phyloP scores from a whole-genome alignment of 352 stramenopile species.

The Globisporangium acanthophoron region DNA sequence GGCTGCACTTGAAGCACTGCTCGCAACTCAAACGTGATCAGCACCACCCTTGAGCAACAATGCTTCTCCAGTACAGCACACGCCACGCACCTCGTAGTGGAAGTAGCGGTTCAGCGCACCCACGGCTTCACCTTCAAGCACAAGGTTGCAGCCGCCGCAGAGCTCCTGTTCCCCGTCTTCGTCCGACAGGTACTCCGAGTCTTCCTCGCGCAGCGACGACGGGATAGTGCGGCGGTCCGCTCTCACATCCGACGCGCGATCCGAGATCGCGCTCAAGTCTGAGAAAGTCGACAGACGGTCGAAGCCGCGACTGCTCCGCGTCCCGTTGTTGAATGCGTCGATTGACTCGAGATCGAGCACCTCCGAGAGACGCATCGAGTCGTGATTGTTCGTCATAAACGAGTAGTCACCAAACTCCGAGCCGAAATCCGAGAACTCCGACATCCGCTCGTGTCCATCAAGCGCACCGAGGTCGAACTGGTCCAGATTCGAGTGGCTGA shows the following conservation, averaged over 20 bases:
- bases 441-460: slow-evolving; percentile 45
- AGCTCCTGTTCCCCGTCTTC: slow-evolving; percentile 69
- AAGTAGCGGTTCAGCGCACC: slow-evolving; percentile 80
- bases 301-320: slow-evolving; percentile 14
- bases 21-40: neutral
- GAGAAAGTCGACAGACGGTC: slow-evolving; percentile 43
- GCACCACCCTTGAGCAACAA: neutral
- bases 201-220: slow-evolving; percentile 19
- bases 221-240: slow-evolving; percentile 4
- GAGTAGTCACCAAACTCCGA: slow-evolving; percentile 53
- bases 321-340: slow-evolving; percentile 29
- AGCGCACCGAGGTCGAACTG: slow-evolving; percentile 67
- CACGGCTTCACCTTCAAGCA: slow-evolving; percentile 75
- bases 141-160: slow-evolving; percentile 58
- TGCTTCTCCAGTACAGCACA: neutral
- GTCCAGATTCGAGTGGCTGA: slow-evolving; percentile 41
- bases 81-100: slow-evolving; percentile 55
- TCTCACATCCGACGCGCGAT: slow-evolving; percentile 20
- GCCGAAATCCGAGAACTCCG: slow-evolving; percentile 60
- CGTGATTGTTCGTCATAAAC: slow-evolving; percentile 53
- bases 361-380: slow-evolving; percentile 71
- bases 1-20: slow-evolving; percentile 79
- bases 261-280: slow-evolving; percentile 52
- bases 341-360: slow-evolving; percentile 72
- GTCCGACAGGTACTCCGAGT: slow-evolving; percentile 47